phyloP scores from a whole-genome alignment of 169 alveolate species.

The Eimeria sp. region DNA sequence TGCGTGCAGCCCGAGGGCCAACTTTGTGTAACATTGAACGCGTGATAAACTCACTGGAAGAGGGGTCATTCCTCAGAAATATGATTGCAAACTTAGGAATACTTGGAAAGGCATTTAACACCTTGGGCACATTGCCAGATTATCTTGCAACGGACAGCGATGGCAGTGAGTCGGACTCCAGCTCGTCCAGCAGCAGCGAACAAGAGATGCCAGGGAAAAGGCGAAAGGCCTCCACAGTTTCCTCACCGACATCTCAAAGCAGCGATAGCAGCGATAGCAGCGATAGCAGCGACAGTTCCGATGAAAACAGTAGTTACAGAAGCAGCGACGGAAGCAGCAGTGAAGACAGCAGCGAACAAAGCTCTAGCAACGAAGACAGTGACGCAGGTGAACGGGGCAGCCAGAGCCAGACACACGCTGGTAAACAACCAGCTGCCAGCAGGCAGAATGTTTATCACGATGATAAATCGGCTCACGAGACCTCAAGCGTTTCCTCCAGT shows the following conservation, averaged over 20 bases:
- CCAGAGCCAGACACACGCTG: neutral
- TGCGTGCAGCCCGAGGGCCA: conserved; percentile 61
- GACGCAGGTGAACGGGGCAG: neutral
- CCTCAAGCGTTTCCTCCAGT: neutral
- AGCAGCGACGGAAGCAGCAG: conserved; percentile 25
- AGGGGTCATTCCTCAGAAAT: conserved; percentile 57
- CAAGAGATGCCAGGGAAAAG: neutral
- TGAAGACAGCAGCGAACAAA: neutral
- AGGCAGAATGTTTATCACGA: neutral
- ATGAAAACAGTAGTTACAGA: neutral
- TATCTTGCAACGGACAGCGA: conserved; percentile 21
- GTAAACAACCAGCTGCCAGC: neutral
- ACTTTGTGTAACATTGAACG: conserved; percentile 36
- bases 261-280: conserved; percentile 26
- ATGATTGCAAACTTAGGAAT: conserved; percentile 28
- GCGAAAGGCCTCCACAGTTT: neutral
- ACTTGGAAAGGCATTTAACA: conserved; percentile 18
- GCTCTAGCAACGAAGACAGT: neutral
- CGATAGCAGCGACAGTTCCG: conserved; percentile 6
- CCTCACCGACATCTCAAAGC: neutral
- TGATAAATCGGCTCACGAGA: neutral
- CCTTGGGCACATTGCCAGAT: neutral
- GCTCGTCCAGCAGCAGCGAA: neutral
- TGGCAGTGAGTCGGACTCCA: conserved; percentile 5
- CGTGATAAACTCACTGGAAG: conserved; percentile 32